Evolutionary conservation across 2,329 filamentous ascomycete genomes (phyloP), one percentile per base, ranked within the genome.

Genomic region (Remersonia thermophila): DNA sequence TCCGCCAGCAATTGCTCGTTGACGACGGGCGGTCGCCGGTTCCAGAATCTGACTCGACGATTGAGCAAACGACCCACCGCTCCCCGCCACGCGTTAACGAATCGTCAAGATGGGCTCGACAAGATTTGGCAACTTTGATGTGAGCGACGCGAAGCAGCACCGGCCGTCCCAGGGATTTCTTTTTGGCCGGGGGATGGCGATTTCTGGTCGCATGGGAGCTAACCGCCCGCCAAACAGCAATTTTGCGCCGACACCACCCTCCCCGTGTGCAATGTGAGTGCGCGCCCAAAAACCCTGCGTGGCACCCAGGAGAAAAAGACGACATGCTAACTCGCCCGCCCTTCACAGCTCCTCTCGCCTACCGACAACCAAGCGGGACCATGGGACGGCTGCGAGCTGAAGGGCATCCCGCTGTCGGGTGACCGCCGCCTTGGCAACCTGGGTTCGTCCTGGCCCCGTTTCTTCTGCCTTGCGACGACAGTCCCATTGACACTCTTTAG

Each of bases 211-310:
- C 2, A 3, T n/a, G 15, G 30, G 12, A 23, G 28, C 40, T 43
- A 33, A 46, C 31, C 15, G 14, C 7, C 10, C 8, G 32, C 31
- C 13, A 23, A 8, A 34, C 53, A 89, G 82, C 65, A 80, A 55
- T 87, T 91, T 58, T 91, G 83, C 69, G 79, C 73, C 56, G 82
- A 87, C 63, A 83, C 83, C 51, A 87, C 82, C 39, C 67, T 89
- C 51, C 83, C 83, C 37, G 67, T 89, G 51, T 91, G 83, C 68
- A 89, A 89, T 70, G 82, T 87, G 71, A 52, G 80, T 72, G 36
- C 13, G 20, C 20, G 9, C 20, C 20, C 20, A 23, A n/a, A n/a
- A n/a, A 23, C 20, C 5, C 20, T 23, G 20, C 20, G 20, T 23
- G n/a, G n/a, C n/a, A n/a, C n/a, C n/a, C n/a, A n/a, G n/a, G n/a